Conservation (phyloP, 1,284 basidiomycete species). For the Leccinum subfulvum region DNA sequence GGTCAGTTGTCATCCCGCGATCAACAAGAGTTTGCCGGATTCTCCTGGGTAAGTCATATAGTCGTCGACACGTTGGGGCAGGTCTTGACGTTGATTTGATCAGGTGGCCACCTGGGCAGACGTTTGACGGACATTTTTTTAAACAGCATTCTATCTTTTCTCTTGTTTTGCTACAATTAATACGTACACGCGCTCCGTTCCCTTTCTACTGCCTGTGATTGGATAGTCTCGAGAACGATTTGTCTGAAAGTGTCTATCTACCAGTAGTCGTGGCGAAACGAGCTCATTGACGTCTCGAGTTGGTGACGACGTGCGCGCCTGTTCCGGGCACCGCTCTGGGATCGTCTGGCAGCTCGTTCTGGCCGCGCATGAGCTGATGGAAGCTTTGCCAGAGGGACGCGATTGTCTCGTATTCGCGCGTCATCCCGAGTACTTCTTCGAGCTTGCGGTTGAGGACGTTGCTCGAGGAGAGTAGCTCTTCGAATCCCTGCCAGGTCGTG, state of each 20-base stretch:
- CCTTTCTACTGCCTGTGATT: conserved; percentile 42
- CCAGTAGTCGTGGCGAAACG: conserved; percentile 13
- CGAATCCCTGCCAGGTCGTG: conserved; percentile 70
- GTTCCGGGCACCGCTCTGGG: conserved; percentile 54
- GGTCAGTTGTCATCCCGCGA: conserved; percentile 90
- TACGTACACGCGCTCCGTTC: conserved; percentile 34
- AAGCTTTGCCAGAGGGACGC: conserved; percentile 85
- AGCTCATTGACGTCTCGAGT: conserved; percentile 20
- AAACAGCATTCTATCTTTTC: conserved; percentile 34
- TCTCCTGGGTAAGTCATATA: conserved; percentile 75
- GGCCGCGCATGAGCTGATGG: conserved; percentile 71
- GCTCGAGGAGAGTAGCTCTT: conserved; percentile 80
- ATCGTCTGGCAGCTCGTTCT: conserved; percentile 37
- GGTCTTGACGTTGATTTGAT: not conserved
- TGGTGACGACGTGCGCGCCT: conserved; percentile 59
- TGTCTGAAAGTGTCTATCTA: conserved; percentile 26
- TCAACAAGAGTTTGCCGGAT: conserved; percentile 94
- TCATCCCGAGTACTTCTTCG: conserved; percentile 90
- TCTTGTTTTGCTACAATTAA: conserved; percentile 36
- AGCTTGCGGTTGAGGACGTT: conserved; percentile 91
- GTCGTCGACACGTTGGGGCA: not conserved
- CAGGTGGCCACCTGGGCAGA: conserved; percentile 76
- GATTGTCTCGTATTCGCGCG: conserved; percentile 90
- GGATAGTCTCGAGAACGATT: conserved; percentile 44
- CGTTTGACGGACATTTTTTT: conserved; percentile 40